Conservation (phyloP, 495 filamentous ascomycete genomes). For the Penicillium paxilli region DNA sequence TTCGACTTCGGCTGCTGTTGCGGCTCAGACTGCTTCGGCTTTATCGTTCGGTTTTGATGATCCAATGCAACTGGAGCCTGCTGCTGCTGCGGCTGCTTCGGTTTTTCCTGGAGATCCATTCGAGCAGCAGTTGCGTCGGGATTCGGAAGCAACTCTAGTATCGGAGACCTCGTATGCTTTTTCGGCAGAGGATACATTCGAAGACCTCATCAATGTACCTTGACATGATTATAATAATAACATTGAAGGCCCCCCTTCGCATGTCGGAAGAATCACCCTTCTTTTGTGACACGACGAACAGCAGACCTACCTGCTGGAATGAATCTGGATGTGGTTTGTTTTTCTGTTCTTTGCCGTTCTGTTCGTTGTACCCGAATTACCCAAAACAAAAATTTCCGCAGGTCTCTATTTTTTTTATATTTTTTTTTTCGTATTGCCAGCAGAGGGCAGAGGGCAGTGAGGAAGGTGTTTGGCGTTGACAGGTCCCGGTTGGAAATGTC, state of each 20-base stretch:
- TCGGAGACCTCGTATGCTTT: slow-evolving; percentile 33
- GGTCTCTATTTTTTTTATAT: slow-evolving; percentile 3
- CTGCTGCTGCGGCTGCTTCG: slow-evolving; percentile 7
- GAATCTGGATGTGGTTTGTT: neutral
- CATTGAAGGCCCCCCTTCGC: neutral
- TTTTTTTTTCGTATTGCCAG: no score
- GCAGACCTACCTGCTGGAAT: neutral
- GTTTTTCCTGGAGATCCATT: slow-evolving; percentile 17
- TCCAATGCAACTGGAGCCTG: slow-evolving; percentile 25
- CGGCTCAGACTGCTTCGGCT: slow-evolving; percentile 1
- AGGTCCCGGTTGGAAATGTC: neutral
- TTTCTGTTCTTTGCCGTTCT: neutral
- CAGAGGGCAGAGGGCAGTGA: no score
- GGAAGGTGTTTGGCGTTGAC: slow-evolving; percentile 23
- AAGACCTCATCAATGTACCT: slow-evolving; percentile 34
- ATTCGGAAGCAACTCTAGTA: slow-evolving; percentile 28
- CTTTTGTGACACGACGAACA: neutral
- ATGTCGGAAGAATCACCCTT: neutral
- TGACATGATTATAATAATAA: neutral
- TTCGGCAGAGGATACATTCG: slow-evolving; percentile 34
- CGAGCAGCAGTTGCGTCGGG: slow-evolving; percentile 32
- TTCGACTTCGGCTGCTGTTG: neutral
- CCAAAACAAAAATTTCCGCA: neutral
- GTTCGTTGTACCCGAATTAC: neutral
- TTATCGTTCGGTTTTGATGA: slow-evolving; percentile 43